Base-by-base conservation (phyloP, 495 filamentous ascomycete genomes). In the Coniosporium apollinis region DNA sequence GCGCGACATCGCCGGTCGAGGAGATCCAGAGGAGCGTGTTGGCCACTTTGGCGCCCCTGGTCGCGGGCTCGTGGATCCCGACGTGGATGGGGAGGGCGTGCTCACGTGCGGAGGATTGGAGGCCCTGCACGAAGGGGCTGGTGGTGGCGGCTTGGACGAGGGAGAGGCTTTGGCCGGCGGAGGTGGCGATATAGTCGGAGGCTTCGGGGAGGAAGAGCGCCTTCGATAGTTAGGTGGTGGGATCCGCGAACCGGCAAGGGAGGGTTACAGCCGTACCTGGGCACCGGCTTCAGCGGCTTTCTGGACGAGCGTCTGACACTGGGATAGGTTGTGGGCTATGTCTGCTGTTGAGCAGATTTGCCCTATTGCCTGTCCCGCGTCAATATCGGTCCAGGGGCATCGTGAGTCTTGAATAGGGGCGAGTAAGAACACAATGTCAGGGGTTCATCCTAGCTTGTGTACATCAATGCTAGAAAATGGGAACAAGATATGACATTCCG, bases 161-260 rank as follows among this genome's bases (percentile, higher is more conserved):
- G 14, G 66, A 60, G 5, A 84, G 50, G 0, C 74, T 74, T 48
- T 87, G 79, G 6, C 68, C 55, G 18, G 70, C 54, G 1, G 72
- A 72, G 11, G 64, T 61, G 28, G 69, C 73, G 42, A 93, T 85
- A 62, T 92, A 94, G 58, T 94, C 86, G 39, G 67, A 74, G 26
- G 86, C 86, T 65, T 94, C 85, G 13, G 85, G 89, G 41, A 94
- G 79, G 56, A 94, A 93, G 34, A 94, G 64, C 18, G 79, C 73
- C 80, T 87, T 42, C 3, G 9, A 20, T 30, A 18, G 36, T 42
- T 28, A 42, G 33, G 31, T 37, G 19, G 13, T 40, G 25, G 33
- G 15, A 44, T 37, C 30, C 19, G 14, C 8, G 20, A 22, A 31
- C 22, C 20, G 14, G 33, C 10, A 14, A 33, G 13, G 3, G 33